Evolutionary conservation across 1,284 basidiomycete species (phyloP).

Genomic region (Ceratobasidium sp.): DNA sequence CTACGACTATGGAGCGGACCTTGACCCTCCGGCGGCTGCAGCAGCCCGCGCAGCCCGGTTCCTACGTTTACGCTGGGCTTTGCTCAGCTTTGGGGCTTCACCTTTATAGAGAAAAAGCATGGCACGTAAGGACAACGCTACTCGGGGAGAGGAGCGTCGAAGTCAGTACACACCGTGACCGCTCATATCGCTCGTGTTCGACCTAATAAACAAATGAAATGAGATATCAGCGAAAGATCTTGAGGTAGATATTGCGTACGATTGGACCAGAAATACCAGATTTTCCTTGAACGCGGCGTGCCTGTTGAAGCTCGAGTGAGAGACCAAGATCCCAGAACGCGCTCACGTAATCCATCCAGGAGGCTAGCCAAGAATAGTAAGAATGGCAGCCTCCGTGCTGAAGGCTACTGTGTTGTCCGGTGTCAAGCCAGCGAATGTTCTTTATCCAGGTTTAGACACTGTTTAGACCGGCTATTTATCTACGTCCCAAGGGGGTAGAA

Average conservation of each 20-base stretch:
- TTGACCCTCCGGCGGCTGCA: neutral
- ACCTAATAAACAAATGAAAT: neutral
- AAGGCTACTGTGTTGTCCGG: neutral
- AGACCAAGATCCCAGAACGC: neutral
- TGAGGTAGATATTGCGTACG: neutral
- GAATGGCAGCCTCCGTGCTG: neutral
- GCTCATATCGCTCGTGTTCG: neutral
- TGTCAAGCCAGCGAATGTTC: neutral
- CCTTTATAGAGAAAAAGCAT: neutral
- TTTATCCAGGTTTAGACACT: no score
- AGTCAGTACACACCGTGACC: neutral
- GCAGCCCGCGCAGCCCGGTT: neutral
- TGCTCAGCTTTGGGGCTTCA: neutral
- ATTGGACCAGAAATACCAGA: neutral
- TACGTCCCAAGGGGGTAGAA: no score
- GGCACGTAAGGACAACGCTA: neutral
- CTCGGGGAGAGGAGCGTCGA: neutral
- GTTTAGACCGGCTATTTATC: no score
- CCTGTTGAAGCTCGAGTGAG: neutral
- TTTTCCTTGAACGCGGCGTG: neutral
- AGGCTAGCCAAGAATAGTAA: neutral
- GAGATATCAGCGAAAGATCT: neutral
- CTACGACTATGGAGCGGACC: neutral
- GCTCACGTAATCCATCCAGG: neutral
- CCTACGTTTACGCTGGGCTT: neutral